A percentile compares a stretch with the other conserved stretches of the same genome.
Evolutionary conservation across 805 yeast genomes (phyloP).

Genomic region (Saccharomyces jurei): DNA sequence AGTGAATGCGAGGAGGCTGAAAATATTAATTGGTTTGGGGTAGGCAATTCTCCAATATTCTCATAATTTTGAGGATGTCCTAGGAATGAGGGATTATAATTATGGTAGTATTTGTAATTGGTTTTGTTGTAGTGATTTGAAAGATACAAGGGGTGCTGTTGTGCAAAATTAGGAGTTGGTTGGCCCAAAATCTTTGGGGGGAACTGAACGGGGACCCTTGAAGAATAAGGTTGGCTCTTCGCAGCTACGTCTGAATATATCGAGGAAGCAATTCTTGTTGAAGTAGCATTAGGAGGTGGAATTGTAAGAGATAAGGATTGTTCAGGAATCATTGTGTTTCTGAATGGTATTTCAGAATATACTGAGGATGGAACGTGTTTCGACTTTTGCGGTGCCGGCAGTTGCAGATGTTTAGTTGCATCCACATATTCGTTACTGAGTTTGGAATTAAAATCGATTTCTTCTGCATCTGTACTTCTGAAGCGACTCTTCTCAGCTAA

Average conservation of each 20-base stretch:
- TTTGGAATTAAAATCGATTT: neutral
- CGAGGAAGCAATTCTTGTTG: conserved; percentile 31
- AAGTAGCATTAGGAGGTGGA: neutral
- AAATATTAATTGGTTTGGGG: conserved; percentile 31
- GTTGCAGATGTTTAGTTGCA: neutral
- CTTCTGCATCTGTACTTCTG: neutral
- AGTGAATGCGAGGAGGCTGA: conserved; percentile 25
- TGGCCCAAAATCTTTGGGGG: neutral
- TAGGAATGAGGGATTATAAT: neutral
- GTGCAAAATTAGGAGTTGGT: neutral
- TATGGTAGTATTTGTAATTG: conserved; percentile 9
- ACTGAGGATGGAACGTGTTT: neutral
- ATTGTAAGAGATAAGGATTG: neutral
- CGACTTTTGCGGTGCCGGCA: neutral
- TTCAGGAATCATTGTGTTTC: neutral
- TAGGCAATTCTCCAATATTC: conserved; percentile 31
- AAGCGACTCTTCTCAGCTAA: neutral
- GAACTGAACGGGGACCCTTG: neutral
- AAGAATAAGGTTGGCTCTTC: neutral
- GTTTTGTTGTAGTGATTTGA: conserved; percentile 1
- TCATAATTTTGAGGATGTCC: conserved; percentile 28
- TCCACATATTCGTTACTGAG: neutral
- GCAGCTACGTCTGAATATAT: conserved; percentile 33
- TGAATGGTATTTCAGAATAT: neutral
- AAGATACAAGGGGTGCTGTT: neutral